Evolutionary conservation across 768 basidiomycete species (phyloP).

Genomic region (Suillus luteus): DNA sequence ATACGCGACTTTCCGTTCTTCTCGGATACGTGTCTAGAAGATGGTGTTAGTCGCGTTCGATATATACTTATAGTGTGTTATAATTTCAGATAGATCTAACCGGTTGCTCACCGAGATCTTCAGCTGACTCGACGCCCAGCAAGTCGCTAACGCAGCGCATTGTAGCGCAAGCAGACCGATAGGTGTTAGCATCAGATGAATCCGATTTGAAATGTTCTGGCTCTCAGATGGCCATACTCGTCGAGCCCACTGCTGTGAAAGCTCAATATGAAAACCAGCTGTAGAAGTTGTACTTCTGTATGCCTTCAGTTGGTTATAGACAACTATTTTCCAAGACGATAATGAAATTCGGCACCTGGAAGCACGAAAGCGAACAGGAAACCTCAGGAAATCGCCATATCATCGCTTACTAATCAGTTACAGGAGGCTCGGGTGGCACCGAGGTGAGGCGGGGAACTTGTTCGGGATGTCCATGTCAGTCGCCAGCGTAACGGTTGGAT

Average conservation of each 20-base stretch:
- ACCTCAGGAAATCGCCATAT: background rate
- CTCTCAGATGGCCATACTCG: background rate
- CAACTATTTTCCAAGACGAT: background rate
- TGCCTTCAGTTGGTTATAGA: background rate
- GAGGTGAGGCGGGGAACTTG: background rate
- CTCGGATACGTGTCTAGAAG: conserved; percentile 1
- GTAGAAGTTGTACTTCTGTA: background rate
- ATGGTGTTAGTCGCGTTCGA: background rate
- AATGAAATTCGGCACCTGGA: background rate
- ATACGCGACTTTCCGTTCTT: conserved; percentile 1
- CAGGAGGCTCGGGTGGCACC: background rate
- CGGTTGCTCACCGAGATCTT: background rate
- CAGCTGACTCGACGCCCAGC: background rate
- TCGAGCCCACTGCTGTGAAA: background rate
- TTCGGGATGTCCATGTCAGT: background rate
- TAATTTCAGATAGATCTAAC: background rate
- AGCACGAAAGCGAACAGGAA: background rate
- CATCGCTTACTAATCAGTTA: background rate
- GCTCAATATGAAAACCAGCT: background rate
- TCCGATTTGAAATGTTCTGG: background rate
- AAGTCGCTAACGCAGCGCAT: background rate
- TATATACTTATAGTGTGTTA: background rate
- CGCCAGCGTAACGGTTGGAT: background rate
- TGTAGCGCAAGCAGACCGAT: background rate
- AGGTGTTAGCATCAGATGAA: background rate